Evolutionary conservation across 805 yeast species (phyloP).

Genomic region (Kodamaea hsintzibuensis): DNA sequence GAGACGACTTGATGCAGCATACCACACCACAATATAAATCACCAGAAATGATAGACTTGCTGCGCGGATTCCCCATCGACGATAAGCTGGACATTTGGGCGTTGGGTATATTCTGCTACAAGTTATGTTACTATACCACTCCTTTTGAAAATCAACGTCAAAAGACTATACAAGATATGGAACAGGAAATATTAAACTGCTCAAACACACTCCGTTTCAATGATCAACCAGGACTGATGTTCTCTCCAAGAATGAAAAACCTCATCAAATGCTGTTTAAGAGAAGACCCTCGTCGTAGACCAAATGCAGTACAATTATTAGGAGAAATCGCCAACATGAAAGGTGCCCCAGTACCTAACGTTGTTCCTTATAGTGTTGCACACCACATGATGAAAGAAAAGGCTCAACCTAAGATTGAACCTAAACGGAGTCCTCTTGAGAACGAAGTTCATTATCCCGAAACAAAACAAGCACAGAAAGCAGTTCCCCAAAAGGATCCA

Average conservation of each 20-base stretch:
- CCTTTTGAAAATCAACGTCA: conserved; percentile 66
- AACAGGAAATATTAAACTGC: conserved; percentile 61
- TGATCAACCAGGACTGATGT: conserved; percentile 50
- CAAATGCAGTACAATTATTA: conserved; percentile 68
- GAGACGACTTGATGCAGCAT: conserved; percentile 70
- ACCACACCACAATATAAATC: conserved; percentile 85
- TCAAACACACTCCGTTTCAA: conserved; percentile 44
- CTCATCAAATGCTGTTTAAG: conserved; percentile 60
- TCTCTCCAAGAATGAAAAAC: conserved; percentile 62
- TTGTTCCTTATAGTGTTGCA: conserved; percentile 41
- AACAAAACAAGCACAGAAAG: neutral
- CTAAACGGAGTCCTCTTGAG: conserved; percentile 3
- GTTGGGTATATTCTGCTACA: conserved; percentile 73
- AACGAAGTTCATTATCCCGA: neutral
- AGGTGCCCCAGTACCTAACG: conserved; percentile 43
- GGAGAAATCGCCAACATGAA: conserved; percentile 68
- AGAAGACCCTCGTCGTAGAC: conserved; percentile 70
- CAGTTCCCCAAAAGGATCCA: conserved; percentile 30
- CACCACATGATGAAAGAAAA: conserved; percentile 13
- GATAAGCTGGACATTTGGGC: conserved; percentile 90
- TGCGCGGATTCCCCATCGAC: conserved; percentile 68
- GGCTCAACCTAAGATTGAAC: neutral
- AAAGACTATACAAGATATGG: conserved; percentile 42
- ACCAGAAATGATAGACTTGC: conserved; percentile 81
- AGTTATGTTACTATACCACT: conserved; percentile 77